Base-by-base conservation (phyloP, 768 basidiomycete species). In the Leccinum disarticulatum region DNA sequence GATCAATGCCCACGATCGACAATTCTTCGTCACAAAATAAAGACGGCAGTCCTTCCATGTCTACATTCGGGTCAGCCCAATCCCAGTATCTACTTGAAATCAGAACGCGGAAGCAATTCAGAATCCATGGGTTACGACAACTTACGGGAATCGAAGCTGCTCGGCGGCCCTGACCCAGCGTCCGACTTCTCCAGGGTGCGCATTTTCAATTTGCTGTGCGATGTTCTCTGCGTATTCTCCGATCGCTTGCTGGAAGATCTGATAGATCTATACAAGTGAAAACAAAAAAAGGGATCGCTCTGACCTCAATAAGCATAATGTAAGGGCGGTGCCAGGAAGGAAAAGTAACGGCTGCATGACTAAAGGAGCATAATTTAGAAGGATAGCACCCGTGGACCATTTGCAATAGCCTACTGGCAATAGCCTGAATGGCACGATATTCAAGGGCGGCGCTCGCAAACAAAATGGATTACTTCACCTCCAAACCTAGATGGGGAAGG, bases 241-340 rank as follows among this genome's bases (percentile, higher is more conserved):
- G 11, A 72, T 65, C 2, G 60, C 61, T 73, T 73, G 70, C 70
- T 73, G 43, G 15, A 14, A 38, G 19, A 22, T 22, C 13, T 11
- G n/a, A 25, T 28, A 57, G 22, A 33, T 17, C 9, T n/a, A 19
- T 19, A 27, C 10, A 10, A 9, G 17, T 2, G 15, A 14, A 25
- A 17, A 46, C 25, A n/a, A 17, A 6, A 14, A 14, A 7, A 33
- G 6, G 36, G 13, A 30, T 19, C 38, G 17, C n/a, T 52, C 57
- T n/a, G 25, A 70, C 69, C 50, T 70, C 69, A 13, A 70, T 49
- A n/a, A 71, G 60, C 70, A 70, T 61, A 10, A 71, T 30, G 30
- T 70, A 70, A n/a, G 70, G 70, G 13, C 70, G 67, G 30, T 70
- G 69, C 70, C 70, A 70, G 52, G 69, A 49, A 28, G 67, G 58